Evolutionary conservation across 441 rosid genomes (phyloP).

Genomic region (Manihot esculenta): DNA sequence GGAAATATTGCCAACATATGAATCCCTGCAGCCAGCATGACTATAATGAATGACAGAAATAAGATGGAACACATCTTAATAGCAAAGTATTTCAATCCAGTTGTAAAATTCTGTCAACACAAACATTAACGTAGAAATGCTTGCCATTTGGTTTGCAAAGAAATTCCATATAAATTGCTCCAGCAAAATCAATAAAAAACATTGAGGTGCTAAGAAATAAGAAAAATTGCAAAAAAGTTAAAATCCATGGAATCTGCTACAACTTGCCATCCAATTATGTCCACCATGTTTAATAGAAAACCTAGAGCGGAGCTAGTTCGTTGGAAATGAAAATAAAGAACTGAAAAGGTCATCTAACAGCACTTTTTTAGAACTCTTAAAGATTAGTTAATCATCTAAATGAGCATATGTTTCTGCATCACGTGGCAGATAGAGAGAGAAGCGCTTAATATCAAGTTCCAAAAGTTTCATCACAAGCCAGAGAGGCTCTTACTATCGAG

Average conservation of each 20-base stretch:
- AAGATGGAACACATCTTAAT: neutral
- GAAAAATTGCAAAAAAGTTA: neutral
- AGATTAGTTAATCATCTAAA: neutral
- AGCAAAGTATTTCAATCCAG: neutral
- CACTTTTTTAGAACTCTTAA: no score
- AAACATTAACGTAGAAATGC: neutral
- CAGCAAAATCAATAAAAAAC: neutral
- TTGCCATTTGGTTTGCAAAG: conserved; percentile 11
- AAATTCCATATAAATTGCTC: neutral
- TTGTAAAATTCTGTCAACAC: neutral
- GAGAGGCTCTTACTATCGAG: neutral
- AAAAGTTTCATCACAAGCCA: no score
- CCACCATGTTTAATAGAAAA: neutral
- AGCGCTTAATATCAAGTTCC: no score
- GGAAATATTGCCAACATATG: conserved; percentile 77
- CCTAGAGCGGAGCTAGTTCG: neutral
- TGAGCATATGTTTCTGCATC: neutral
- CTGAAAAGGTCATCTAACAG: neutral
- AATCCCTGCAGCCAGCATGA: conserved; percentile 52
- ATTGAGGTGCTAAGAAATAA: neutral
- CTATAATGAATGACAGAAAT: neutral
- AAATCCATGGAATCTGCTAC: neutral
- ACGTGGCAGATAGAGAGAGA: no score
- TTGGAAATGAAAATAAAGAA: conserved; percentile 1
- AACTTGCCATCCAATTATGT: conserved; percentile 2